phyloP scores from a whole-genome alignment of 306 rosid species.

The Crotalaria pallida region DNA sequence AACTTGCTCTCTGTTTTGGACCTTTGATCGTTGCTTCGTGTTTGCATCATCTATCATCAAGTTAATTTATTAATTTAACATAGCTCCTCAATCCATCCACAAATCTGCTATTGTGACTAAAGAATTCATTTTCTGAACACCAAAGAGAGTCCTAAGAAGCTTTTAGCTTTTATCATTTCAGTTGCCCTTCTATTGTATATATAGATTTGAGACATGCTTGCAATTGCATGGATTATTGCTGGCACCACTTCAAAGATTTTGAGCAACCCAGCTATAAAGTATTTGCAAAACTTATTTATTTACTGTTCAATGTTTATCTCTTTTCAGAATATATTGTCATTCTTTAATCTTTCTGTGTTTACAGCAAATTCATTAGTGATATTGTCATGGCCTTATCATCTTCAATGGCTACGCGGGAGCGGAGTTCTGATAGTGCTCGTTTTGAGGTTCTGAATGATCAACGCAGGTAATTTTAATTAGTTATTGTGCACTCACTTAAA shows the following conservation, averaged over 20 bases:
- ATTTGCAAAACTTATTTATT: not conserved
- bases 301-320: not conserved
- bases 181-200: too few species aligned
- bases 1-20: conserved; percentile 18
- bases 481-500: conserved; percentile 3
- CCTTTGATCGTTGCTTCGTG: not conserved
- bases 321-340: not conserved
- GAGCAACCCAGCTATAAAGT: not conserved
- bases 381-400: conserved; percentile 71
- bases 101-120: not conserved
- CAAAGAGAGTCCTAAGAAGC: too few species aligned
- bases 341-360: conserved; percentile 18
- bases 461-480: conserved; percentile 48
- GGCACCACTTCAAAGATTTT: not conserved
- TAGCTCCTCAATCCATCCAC: not conserved
- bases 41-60: not conserved
- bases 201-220: too few species aligned
- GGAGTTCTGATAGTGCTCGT: conserved; percentile 79
- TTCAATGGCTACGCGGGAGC: conserved; percentile 83
- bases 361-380: conserved; percentile 93
- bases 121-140: too few species aligned
- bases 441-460: conserved; percentile 76
- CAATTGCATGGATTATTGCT: too few species aligned
- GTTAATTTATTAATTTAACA: too few species aligned
- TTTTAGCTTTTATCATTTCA: too few species aligned